A percentile compares a stretch with the other conserved stretches of the same genome.
phyloP scores from a whole-genome alignment of 169 alveolate species.

The Hepatocystis sp. region DNA sequence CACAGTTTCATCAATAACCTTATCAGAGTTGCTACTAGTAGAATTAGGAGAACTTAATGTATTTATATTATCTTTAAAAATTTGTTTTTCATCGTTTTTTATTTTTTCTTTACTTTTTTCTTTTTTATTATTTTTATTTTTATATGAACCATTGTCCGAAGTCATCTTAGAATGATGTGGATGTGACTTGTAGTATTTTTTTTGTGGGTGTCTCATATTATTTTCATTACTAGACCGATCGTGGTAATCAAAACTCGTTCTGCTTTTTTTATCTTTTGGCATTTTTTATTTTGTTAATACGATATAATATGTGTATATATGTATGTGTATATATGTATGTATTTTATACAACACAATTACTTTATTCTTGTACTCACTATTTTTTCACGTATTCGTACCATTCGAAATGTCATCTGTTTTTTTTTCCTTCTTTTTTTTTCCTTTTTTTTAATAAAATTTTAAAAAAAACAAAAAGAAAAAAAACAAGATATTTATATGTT shows the following conservation, averaged over 20 bases:
- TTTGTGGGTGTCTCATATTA: conserved; percentile 5
- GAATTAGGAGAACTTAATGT: conserved; percentile 74
- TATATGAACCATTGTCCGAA: conserved; percentile 69
- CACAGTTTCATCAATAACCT: conserved; percentile 5
- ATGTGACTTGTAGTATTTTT: conserved; percentile 22
- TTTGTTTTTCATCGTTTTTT: conserved; percentile 67
- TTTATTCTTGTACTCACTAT: no score
- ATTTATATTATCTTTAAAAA: conserved; percentile 55
- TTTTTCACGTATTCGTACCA: conserved; percentile 3
- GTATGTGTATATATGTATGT: no score
- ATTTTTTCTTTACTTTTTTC: conserved; percentile 55
- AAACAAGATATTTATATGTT: background rate
- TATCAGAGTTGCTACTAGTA: conserved; percentile 69
- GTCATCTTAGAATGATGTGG: conserved; percentile 36
- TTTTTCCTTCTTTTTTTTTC: conserved; percentile 3
- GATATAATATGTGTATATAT: no score
- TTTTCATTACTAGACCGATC: conserved; percentile 39
- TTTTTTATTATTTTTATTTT: conserved; percentile 65
- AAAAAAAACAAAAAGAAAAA: background rate
- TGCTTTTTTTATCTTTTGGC: conserved; percentile 48
- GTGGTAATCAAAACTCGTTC: conserved; percentile 13
- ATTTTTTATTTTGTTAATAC: no score
- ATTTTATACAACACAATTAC: no score
- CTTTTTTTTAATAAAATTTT: background rate
- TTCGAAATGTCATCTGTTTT: conserved; percentile 15